These are phyloP conservation scores for Blastobotrys muscicola DNA, from an alignment of 805 yeast species.

Conservation along the genomic window DNA sequence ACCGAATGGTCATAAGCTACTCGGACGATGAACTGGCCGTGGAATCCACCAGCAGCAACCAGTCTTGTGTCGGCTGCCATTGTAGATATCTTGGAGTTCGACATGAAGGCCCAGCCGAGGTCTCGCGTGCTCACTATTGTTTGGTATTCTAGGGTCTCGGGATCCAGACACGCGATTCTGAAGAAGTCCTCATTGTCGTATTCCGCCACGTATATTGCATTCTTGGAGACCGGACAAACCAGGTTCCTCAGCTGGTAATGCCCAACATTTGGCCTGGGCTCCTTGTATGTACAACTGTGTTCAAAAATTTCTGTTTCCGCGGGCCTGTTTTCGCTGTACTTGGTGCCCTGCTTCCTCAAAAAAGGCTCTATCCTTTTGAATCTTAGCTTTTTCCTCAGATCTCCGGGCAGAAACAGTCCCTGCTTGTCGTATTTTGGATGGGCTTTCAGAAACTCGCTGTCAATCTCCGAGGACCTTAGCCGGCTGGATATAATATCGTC, in stretches of 20 bases:
- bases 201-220: constrained; percentile 21
- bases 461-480: too few relatives aligned
- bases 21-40: constrained; percentile 36
- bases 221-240: constrained; percentile 32
- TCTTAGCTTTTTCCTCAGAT: too few relatives aligned
- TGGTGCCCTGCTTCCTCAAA: too few relatives aligned
- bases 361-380: too few relatives aligned
- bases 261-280: constrained; percentile 39
- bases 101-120: constrained; percentile 1
- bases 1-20: too few relatives aligned
- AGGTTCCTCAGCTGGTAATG: constrained; percentile 52
- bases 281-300: constrained; percentile 19
- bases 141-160: constrained; percentile 18
- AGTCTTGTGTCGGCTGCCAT: constrained; percentile 34
- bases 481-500: too few relatives aligned
- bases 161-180: constrained; percentile 19
- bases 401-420: too few relatives aligned
- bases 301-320: constrained; percentile 19
- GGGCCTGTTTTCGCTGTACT: too few relatives aligned
- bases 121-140: constrained; percentile 1
- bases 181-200: constrained; percentile 15
- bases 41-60: constrained; percentile 45
- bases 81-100: constrained; percentile 33
- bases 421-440: too few relatives aligned
- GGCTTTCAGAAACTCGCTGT: too few relatives aligned